Evolutionary conservation across 2,329 filamentous ascomycete genomes (phyloP), one percentile per base, ranked within the genome.

Genomic region (Westerdykella ornata): DNA sequence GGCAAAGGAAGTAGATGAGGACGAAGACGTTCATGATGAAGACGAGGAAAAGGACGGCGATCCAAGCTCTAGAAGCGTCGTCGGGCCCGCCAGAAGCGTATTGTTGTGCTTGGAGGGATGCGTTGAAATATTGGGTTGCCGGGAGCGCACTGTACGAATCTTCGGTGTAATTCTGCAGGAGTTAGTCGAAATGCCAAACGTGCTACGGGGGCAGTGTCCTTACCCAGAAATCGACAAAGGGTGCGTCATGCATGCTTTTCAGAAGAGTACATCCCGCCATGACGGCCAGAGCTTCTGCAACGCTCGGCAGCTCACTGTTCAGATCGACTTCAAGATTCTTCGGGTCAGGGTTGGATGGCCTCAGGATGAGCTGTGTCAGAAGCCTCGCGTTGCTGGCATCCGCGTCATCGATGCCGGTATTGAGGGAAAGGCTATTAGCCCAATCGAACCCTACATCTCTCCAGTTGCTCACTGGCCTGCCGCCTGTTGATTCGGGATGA

Each of bases 271-370:
- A 81, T 3, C 79, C 78, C 0, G 77, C 75, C 52, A 88, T 73
- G 0, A 87, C 83, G 0, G 85, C 83, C 0, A 92, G 60, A 0
- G 82, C 81, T 62, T 92, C 86, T 0, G 79, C 81, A n/a, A 85
- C 72, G 2, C 81, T 85, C 0, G 86, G 86, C 0, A 82, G 61
- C 0, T 63, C 55, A 0, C 70, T 62, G 26, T 74, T 68, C 0
- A 86, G 70, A 7, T 63, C 49, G 1, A 59, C 50, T 2, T 63
- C 35, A 2, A 51, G 14, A n/a, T 49, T 44, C 2, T 49, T 20
- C 4, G 47, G 36, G 26, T 51, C 45, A 1, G 45, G 16, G 12
- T 42, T 36, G 15, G 31, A 35, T 2, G 56, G 54, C 13, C 59
- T 57, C 1, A 72, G 47, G 14, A 72, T 67, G 31, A 72, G 51